Evolutionary conservation across 345 rosid species (phyloP).

Genomic region (Acer yangbiense): DNA sequence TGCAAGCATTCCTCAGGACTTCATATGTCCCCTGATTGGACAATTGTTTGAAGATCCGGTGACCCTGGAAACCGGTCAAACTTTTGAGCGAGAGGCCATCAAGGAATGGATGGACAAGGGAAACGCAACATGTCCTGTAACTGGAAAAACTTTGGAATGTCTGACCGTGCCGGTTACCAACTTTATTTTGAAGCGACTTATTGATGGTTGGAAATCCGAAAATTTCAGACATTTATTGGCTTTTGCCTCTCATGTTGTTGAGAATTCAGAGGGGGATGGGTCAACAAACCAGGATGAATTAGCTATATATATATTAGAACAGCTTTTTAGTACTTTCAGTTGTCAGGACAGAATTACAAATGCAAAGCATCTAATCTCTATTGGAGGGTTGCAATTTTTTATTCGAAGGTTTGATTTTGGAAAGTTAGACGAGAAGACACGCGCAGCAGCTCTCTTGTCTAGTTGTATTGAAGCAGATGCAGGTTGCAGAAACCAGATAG

Average conservation of each 20-base stretch:
- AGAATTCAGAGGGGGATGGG: slow-evolving; percentile 14
- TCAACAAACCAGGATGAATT: slow-evolving; percentile 26
- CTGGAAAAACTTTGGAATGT: slow-evolving; percentile 49
- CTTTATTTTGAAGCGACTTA: slow-evolving; percentile 49
- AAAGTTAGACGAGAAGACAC: slow-evolving; percentile 37
- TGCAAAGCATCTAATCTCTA: slow-evolving; percentile 46
- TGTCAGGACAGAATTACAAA: slow-evolving; percentile 37
- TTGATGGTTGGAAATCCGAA: slow-evolving; percentile 50
- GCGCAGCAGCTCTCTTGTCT: slow-evolving; percentile 40
- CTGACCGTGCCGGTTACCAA: slow-evolving; percentile 47
- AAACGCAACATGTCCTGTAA: slow-evolving; percentile 58
- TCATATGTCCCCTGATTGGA: slow-evolving; percentile 59
- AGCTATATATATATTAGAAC: slow-evolving; percentile 41
- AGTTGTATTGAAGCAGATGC: slow-evolving; percentile 57
- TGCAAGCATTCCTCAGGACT: slow-evolving; percentile 45
- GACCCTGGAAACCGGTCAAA: slow-evolving; percentile 66
- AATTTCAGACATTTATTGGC: slow-evolving; percentile 27
- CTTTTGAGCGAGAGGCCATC: slow-evolving; percentile 59
- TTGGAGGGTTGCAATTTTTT: slow-evolving; percentile 56
- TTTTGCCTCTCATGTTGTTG: slow-evolving; percentile 31
- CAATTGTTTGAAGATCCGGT: slow-evolving; percentile 60
- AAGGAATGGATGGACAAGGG: slow-evolving; percentile 59
- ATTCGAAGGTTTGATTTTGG: slow-evolving; percentile 39
- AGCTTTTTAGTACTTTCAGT: slow-evolving; percentile 42
- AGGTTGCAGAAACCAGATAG: slow-evolving; percentile 48